Base-by-base conservation (phyloP, 2,329 filamentous ascomycete species). In the Pleurostoma richardsiae region DNA sequence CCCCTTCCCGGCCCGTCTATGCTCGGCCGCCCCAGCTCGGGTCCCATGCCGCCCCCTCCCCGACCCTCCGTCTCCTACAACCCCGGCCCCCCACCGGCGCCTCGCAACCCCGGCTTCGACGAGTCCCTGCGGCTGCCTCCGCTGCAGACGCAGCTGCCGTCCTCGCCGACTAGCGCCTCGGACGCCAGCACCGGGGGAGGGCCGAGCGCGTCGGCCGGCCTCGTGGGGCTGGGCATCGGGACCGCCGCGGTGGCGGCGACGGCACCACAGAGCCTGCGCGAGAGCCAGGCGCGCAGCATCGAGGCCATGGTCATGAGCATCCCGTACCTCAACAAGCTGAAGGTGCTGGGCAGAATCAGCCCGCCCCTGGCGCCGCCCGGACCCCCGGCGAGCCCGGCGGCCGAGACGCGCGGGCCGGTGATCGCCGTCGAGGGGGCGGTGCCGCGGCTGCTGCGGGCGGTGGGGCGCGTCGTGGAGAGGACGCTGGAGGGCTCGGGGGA, bases 361-460 rank as follows among this genome's bases (percentile, higher is more conserved):
- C 87, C 85, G 28, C 83, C 88, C 0, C 71, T 88, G 10, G 66
- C 69, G 5, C 55, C 68, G 11, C 58, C 68, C 1, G 58, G 62
- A 4, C 62, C 65, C 10, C 36, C 46, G 5, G 46, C 33, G 10
- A 56, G 55, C 4, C 53, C 58, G 3, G 51, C 52, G 2, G 61
- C 66, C 49, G 66, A 72, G 54, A 70, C 72, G 5, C 80, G 90
- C n/a, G 91, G 92, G 0, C 80, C 87, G 0, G 79, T 96, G 36
- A 84, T 97, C 51, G 86, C 88, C 1, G 71, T 97, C 29, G 92
- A 97, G 64, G 91, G 91, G 1, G 76, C 85, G 19, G 79, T 85
- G 48, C 53, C 62, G 5, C 57, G 59, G n/a, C 55, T 79, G 27
- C 59, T 79, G 7, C 63, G 70, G 2, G 73, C 78, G 7, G 79